Evolutionary conservation across 805 yeast species (phyloP), one percentile per base, ranked within the genome.

Genomic region (Saccharomycopsis selenospora): DNA sequence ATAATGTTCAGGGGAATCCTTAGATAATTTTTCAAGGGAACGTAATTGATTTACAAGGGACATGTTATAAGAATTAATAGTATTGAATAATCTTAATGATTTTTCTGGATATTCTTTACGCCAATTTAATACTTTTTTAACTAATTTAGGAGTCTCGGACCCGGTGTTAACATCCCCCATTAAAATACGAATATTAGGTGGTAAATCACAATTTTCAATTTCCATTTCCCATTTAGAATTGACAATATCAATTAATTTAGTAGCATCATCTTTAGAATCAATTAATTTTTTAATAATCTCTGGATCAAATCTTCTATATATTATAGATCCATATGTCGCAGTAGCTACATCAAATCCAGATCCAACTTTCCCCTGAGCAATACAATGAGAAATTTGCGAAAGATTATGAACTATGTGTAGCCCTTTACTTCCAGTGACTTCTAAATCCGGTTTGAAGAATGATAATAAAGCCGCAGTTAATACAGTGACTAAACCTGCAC

Each of bases 341-440:
- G 97, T 82, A 0, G 96, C 98, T 38, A 93, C 95, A 61, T 93
- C 99, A 64, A 93, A 93, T 0, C 99, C 99, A 2, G 96, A 88
- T 0, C 99, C 99, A 23, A 93, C 81, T 64, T 93, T 93, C 27
- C 87, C 86, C 63, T 93, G 99, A 2, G 99, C 98, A 49, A 78
- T 74, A 62, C 96, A 90, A 63, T 93, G 99, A 0, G 95, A 83
- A 6, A 86, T 70, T 62, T 93, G 99, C 0, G 96, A 78, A 24
- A 88, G 65, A 58, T 88, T 91, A 62, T 93, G 98, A 29, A 91
- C 70, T n/a, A 62, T 52, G 3, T 57, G 55, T 24, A 69, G 55
- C 26, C 62, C 60, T 3, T 43, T 17, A 0, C 42, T 28, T 5
- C 62, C 53, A 0, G 50, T 36, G 2, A 68, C 52, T 48, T 72